These are phyloP conservation scores for Wilcoxina mikolae DNA, from an alignment of 495 filamentous ascomycete species.

Conservation along the genomic window DNA sequence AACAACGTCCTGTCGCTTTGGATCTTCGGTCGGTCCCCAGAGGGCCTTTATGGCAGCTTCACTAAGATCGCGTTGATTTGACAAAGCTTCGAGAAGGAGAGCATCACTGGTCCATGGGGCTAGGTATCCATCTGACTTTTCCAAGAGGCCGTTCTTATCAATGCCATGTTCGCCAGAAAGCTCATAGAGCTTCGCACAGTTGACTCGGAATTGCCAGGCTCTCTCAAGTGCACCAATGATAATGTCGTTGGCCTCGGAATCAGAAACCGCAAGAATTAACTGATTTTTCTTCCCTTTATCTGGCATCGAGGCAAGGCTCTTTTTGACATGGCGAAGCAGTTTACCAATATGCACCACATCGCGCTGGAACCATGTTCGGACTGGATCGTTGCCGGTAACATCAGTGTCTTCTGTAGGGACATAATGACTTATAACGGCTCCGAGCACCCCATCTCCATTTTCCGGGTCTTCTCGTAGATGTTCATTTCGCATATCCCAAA, in stretches of 20 bases:
- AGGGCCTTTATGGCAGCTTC: conserved; percentile 11
- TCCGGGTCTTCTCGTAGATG: conserved; percentile 20
- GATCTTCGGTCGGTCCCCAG: conserved; percentile 10
- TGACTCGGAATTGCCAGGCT: conserved; percentile 57
- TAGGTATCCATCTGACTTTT: conserved; percentile 15
- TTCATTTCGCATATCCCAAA: conserved; percentile 49
- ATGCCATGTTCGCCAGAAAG: conserved; percentile 40
- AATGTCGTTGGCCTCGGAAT: conserved; percentile 60
- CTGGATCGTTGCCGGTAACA: conserved; percentile 15
- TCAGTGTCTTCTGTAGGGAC: conserved; percentile 14
- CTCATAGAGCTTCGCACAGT: conserved; percentile 53
- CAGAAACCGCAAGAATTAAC: conserved; percentile 16
- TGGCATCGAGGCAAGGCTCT: conserved; percentile 9
- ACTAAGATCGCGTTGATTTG: conserved; percentile 18
- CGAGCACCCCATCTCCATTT: conserved; percentile 21
- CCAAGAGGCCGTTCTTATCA: conserved; percentile 53
- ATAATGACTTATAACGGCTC: conserved; percentile 11
- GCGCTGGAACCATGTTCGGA: conserved; percentile 25
- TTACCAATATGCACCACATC: conserved; percentile 13
- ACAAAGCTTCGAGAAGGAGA: conserved; percentile 18
- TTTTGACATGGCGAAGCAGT: conserved; percentile 17
- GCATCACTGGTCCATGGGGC: conserved; percentile 26
- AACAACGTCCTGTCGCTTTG: conserved; percentile 12
- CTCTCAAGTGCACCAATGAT: conserved; percentile 53
- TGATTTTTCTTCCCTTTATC: conserved; percentile 20